phyloP scores from a whole-genome alignment of 192 early-diverging fungal species.

The Coemansia sp. region DNA sequence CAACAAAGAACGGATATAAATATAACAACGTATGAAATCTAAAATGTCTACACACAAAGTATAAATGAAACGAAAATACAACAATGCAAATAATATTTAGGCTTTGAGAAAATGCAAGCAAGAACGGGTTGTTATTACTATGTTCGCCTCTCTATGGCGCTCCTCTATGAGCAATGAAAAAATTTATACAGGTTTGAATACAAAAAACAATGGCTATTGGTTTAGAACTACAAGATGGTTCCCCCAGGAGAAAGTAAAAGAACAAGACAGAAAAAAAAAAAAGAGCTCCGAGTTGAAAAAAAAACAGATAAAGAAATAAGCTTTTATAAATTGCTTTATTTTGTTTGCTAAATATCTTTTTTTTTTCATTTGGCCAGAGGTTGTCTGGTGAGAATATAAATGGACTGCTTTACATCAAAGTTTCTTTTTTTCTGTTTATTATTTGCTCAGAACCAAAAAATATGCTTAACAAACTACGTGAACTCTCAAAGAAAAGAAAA shows the following conservation, averaged over 20 bases:
- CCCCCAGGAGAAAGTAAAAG: no score
- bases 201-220: no score
- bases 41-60: not conserved
- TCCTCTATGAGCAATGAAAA: not conserved
- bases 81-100: constrained; percentile 1
- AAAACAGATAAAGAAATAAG: not conserved
- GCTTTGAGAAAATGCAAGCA: constrained; percentile 18
- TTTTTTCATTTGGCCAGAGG: no score
- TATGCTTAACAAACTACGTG: not conserved
- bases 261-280: not conserved
- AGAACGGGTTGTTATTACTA: not conserved
- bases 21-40: not conserved
- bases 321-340: not conserved
- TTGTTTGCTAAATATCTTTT: not conserved
- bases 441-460: no score
- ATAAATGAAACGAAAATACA: not conserved
- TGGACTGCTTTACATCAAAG: no score
- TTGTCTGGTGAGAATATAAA: no score
- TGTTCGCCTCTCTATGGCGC: not conserved
- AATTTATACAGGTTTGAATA: no score
- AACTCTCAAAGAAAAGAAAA: not conserved
- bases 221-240: not conserved
- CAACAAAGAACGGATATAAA: no score
- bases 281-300: not conserved
- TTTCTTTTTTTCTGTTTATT: no score